These are phyloP conservation scores for Abortiporus biennis DNA, from an alignment of 1,284 basidiomycete species.

Conservation along the genomic window DNA sequence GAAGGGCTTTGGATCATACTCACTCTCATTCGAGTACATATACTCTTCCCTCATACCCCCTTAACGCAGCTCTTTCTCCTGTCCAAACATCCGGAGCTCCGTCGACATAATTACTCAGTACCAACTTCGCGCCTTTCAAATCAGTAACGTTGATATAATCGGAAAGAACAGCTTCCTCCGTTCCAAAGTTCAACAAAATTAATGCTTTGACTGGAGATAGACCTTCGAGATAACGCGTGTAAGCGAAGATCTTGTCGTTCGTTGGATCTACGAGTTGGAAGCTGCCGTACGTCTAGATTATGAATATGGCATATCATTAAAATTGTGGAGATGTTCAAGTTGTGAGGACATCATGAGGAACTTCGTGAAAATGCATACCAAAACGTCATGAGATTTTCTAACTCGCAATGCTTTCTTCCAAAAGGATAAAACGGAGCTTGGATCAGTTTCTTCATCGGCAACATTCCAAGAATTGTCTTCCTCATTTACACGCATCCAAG, in stretches of 20 bases:
- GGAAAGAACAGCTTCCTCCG: neutral
- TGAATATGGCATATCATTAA: neutral
- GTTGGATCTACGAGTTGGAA: constrained; percentile 42
- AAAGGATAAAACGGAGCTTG: constrained; percentile 49
- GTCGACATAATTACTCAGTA: constrained; percentile 8
- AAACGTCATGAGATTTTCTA: constrained; percentile 47
- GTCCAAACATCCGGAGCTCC: neutral
- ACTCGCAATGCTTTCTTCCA: constrained; percentile 49
- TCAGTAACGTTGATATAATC: neutral
- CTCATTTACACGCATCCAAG: constrained; percentile 78
- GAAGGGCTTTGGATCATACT: too few species aligned
- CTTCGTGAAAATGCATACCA: constrained; percentile 36
- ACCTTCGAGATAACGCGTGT: constrained; percentile 36
- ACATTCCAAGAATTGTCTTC: constrained; percentile 64
- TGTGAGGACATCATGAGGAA: too few species aligned
- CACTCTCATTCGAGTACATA: too few species aligned
- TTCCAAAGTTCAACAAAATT: constrained; percentile 45
- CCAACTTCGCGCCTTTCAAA: constrained; percentile 1
- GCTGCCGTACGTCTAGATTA: constrained; percentile 55
- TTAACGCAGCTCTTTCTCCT: neutral
- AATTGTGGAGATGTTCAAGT: neutral
- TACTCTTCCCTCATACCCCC: constrained; percentile 9
- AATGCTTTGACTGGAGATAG: constrained; percentile 32
- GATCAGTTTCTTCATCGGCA: constrained; percentile 39
- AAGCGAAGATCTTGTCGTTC: constrained; percentile 52